These are phyloP conservation scores for Russula abietina DNA, from an alignment of 768 basidiomycete genomes.

Conservation along the genomic window DNA sequence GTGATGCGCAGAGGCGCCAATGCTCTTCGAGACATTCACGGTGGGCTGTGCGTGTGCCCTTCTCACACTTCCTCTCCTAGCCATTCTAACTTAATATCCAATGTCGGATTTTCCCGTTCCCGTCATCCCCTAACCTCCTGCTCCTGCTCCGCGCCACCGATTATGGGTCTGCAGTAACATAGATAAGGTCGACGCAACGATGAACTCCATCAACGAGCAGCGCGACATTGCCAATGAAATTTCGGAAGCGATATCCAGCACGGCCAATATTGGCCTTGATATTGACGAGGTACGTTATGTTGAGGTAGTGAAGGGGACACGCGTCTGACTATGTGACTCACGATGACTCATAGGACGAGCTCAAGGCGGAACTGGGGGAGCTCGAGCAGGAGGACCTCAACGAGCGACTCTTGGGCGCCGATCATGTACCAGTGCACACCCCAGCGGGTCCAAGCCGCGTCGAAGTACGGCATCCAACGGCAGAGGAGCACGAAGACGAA, in stretches of 20 bases:
- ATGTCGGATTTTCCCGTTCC: background rate
- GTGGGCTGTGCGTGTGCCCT: constrained; percentile 62
- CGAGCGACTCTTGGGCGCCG: constrained; percentile 76
- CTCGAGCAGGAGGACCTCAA: constrained; percentile 87
- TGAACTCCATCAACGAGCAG: constrained; percentile 84
- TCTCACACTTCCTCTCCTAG: no score
- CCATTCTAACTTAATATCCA: background rate
- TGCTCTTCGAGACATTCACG: constrained; percentile 85
- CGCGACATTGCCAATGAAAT: constrained; percentile 91
- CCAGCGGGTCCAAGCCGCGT: constrained; percentile 51
- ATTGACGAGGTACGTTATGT: constrained; percentile 63
- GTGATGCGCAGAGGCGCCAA: constrained; percentile 95
- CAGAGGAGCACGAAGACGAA: constrained; percentile 88
- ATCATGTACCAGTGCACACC: constrained; percentile 81
- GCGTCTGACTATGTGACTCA: background rate
- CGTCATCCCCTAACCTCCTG: background rate
- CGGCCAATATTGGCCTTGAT: constrained; percentile 47
- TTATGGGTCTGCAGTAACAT: constrained; percentile 50
- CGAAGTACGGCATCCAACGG: constrained; percentile 36
- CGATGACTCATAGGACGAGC: constrained; percentile 54
- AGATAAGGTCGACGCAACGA: constrained; percentile 84
- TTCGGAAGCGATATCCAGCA: constrained; percentile 78
- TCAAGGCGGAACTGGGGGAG: constrained; percentile 74
- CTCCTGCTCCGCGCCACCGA: background rate
- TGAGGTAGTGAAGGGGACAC: background rate